Conservation (phyloP, 768 basidiomycete species). For the Pisolithus sp. region DNA sequence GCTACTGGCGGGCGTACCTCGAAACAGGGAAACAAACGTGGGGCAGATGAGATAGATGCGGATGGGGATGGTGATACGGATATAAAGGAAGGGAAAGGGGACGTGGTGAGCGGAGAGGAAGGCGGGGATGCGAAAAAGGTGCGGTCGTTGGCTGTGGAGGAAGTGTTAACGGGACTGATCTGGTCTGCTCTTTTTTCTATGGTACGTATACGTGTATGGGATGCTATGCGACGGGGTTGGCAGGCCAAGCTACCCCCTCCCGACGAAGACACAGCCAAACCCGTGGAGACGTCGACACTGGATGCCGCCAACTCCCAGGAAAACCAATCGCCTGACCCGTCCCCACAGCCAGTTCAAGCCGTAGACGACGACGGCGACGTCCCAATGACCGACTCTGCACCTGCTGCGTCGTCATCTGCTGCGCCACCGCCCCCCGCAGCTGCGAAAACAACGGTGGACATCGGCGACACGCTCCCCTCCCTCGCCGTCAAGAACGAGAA, state of each 20-base stretch:
- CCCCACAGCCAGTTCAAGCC: not conserved
- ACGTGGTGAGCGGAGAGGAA: constrained; percentile 3
- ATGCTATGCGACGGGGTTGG: not conserved
- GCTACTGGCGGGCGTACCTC: too few relatives aligned
- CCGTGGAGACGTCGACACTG: not conserved
- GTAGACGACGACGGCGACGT: not conserved
- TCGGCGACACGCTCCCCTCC: constrained; percentile 72
- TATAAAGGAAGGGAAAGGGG: not conserved
- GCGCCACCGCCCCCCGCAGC: not conserved
- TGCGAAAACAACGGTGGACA: constrained; percentile 38
- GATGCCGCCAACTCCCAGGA: too few relatives aligned
- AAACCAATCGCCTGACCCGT: too few relatives aligned
- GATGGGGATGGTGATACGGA: not conserved
- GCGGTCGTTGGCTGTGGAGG: constrained; percentile 3
- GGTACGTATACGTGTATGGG: too few relatives aligned
- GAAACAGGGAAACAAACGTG: not conserved
- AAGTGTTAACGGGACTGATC: constrained; percentile 1
- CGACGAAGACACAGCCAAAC: constrained; percentile 2
- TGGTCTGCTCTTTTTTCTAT: not conserved
- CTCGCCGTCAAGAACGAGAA: constrained; percentile 80
- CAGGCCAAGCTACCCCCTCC: constrained; percentile 16
- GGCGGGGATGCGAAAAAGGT: constrained; percentile 20
- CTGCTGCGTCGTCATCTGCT: constrained; percentile 5
- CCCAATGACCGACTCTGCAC: constrained; percentile 7
- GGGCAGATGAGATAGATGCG: not conserved